These are phyloP conservation scores for Chloranthus sessilifolius DNA, from an alignment of 164 flowering plant genomes.

Conservation along the genomic window DNA sequence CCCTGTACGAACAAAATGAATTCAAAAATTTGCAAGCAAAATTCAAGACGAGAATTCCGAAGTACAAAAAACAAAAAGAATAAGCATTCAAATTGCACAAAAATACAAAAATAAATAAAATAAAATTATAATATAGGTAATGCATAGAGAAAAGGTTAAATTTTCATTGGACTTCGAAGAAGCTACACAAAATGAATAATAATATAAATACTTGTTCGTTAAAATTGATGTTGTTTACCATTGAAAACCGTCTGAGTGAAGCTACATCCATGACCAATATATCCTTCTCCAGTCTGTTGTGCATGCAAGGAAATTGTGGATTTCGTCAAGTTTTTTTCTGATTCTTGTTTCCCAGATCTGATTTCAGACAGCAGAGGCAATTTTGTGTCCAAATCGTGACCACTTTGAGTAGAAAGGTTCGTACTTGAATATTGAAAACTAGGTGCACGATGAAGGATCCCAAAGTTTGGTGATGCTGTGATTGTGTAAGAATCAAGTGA, in stretches of 20 bases:
- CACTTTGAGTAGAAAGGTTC: slow-evolving; percentile 23
- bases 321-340: slow-evolving; percentile 22
- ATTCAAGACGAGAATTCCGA: neutral
- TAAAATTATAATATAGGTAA: too few relatives aligned
- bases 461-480: slow-evolving; percentile 66
- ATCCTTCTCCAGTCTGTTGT: slow-evolving; percentile 54
- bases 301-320: slow-evolving; percentile 29
- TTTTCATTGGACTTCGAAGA: too few relatives aligned
- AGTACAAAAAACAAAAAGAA: neutral
- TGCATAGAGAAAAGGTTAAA: too few relatives aligned
- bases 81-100: neutral
- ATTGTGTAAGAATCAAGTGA: slow-evolving; percentile 67
- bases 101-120: too few relatives aligned
- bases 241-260: slow-evolving; percentile 85
- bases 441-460: slow-evolving; percentile 28
- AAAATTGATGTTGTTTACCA: slow-evolving; percentile 33
- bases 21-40: neutral
- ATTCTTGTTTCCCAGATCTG: slow-evolving; percentile 29
- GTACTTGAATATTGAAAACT: slow-evolving; percentile 29
- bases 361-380: slow-evolving; percentile 44
- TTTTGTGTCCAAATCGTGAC: slow-evolving; percentile 34
- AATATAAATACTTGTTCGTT: too few relatives aligned
- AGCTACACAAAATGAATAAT: too few relatives aligned
- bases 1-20: slow-evolving; percentile 29
- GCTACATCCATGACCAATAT: slow-evolving; percentile 66